A percentile compares a stretch with the other conserved stretches of the same genome.
These are phyloP conservation scores for Chlorella sp. DNA, from an alignment of 139 green algal genomes.

Conservation along the genomic window DNA sequence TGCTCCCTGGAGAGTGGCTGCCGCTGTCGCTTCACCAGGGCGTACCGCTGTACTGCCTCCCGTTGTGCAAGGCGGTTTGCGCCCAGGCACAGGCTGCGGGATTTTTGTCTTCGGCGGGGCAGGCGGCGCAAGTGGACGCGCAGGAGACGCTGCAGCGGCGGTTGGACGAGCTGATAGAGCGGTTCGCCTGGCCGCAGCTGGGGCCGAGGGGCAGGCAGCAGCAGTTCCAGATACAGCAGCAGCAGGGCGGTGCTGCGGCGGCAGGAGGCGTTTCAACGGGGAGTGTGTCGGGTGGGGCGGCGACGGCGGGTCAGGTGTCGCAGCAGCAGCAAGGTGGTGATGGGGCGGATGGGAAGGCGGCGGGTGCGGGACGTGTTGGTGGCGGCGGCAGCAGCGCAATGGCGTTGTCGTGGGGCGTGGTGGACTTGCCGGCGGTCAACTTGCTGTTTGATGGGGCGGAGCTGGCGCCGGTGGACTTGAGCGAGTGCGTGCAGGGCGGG, in stretches of 20 bases:
- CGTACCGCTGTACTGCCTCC: conserved; percentile 60
- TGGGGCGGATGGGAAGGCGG: no score
- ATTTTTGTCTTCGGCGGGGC: conserved; percentile 40
- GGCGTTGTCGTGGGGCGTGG: not conserved
- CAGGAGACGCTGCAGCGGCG: not conserved
- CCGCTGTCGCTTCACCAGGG: conserved; percentile 65
- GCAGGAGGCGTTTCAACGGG: not conserved
- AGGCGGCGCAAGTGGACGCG: not conserved
- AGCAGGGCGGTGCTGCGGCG: no score
- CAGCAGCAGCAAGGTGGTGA: no score
- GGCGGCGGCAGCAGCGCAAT: not conserved
- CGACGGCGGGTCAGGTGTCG: no score
- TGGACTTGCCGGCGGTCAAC: not conserved
- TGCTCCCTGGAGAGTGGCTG: conserved; percentile 42
- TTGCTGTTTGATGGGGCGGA: not conserved
- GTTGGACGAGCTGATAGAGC: not conserved
- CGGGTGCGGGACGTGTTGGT: no score
- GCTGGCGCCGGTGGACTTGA: not conserved
- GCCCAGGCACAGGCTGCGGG: conserved; percentile 15
- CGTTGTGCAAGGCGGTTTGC: conserved; percentile 70
- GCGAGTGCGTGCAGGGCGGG: not conserved
- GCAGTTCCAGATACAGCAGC: no score
- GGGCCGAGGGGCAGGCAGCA: no score
- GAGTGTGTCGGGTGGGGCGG: not conserved
- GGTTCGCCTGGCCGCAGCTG: no score